Evolutionary conservation across 148 eudicot genomes (phyloP), one percentile per base, ranked within the genome.

Genomic region (Selenicereus undatus): DNA sequence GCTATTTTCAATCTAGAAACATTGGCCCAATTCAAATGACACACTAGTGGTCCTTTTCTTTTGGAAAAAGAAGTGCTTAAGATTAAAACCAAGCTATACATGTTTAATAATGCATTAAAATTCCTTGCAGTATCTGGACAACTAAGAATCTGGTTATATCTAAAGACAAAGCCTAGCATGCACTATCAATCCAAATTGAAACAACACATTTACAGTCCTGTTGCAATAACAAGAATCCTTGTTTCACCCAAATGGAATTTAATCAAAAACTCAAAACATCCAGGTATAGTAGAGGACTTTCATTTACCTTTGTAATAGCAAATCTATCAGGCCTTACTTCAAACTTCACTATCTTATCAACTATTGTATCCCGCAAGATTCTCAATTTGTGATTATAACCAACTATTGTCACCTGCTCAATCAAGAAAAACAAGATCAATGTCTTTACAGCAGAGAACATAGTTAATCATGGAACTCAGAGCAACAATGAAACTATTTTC

Each of bases 371-470:
- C 87, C 93, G 89, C 78, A 96, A 88, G 85, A 92, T 83, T 87
- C 84, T 92, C 89, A 96, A 80, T 79, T 96, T 96, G 94, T 96
- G 91, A 86, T 94, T 93, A 84, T 96, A 96, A 79, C 99, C 99
- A 79, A 88, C 74, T 75, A 96, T 79, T 26, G 90, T 93, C 78
- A 96, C 98, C 99, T 96, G 76, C 68, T 82, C 27, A 76, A 54
- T 9, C 36, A 77, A 51, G 66, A 73, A 36, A 58, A 68, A 26
- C 4, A 43, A 54, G 29, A 42, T 74, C 48, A 73, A 39, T 22
- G 72, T 20, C n/a, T 22, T 60, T 24, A 24, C 36, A 52, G 29
- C 51, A 65, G 70, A 43, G 20, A 82, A 8, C 39, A 48, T 30
- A 29, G 27, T 4, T 56, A 43, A 5, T 32, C 11, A 58, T 54